Percentiles rank a stretch among this genome's conserved stretches.
These are phyloP conservation scores for Setaria italica DNA, from an alignment of 202 grass and related monocot species.

Conservation along the genomic window DNA sequence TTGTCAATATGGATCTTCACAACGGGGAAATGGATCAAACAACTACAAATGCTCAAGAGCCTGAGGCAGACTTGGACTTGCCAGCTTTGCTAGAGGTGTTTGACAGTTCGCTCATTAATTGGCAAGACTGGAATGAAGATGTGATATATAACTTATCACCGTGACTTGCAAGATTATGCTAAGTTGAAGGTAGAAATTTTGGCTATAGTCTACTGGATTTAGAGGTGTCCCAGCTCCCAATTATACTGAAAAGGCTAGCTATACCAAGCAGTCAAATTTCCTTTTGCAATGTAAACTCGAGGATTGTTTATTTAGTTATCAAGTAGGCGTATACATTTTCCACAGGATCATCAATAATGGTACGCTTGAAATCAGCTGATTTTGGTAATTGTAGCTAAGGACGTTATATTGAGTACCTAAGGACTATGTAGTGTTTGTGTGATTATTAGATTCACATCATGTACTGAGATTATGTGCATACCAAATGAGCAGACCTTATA, in stretches of 20 bases:
- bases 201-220: neutral
- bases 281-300: no score
- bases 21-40: neutral
- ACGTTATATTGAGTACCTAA: no score
- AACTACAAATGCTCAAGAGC: neutral
- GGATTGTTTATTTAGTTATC: no score
- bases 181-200: neutral
- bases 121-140: slow-evolving; percentile 1
- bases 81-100: slow-evolving; percentile 39
- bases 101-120: slow-evolving; percentile 8
- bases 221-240: neutral
- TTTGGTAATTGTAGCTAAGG: no score
- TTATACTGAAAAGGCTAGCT: neutral
- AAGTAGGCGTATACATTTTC: no score
- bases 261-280: no score
- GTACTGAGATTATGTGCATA: no score
- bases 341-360: no score
- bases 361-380: no score
- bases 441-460: no score
- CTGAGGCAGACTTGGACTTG: slow-evolving; percentile 16
- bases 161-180: neutral
- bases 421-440: no score
- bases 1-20: neutral
- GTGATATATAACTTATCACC: neutral
- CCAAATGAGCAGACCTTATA: no score